A percentile compares a stretch with the other conserved stretches of the same genome.
Evolutionary conservation across 2,329 filamentous ascomycete genomes (phyloP).

Genomic region (Claviceps digitariae): DNA sequence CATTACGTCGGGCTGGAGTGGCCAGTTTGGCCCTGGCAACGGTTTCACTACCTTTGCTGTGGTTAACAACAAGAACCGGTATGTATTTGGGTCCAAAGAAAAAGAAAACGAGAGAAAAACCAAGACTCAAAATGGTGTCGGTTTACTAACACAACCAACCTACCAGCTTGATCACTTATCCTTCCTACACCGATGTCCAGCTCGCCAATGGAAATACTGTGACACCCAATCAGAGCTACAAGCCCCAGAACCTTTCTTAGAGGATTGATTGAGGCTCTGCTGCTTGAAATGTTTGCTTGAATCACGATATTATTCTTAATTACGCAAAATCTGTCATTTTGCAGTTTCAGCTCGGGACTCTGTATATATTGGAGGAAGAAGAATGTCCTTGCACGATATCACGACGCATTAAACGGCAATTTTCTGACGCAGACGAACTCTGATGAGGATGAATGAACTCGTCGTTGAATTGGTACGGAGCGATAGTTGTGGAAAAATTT

Average conservation of each 20-base stretch:
- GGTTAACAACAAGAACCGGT: constrained; percentile 24
- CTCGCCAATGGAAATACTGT: constrained; percentile 1
- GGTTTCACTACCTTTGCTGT: constrained; percentile 43
- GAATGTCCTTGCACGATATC: no score
- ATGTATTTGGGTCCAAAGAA: background rate
- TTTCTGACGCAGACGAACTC: no score
- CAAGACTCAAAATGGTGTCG: no score
- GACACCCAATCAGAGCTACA: constrained; percentile 29
- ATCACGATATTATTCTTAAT: no score
- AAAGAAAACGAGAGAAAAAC: background rate
- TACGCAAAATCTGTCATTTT: no score
- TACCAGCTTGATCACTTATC: constrained; percentile 31
- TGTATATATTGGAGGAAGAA: no score
- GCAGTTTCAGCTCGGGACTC: no score
- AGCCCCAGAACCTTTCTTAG: constrained; percentile 18
- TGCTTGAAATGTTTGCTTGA: background rate
- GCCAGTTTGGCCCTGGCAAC: constrained; percentile 30
- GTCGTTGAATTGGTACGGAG: no score
- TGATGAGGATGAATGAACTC: no score
- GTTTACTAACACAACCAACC: background rate
- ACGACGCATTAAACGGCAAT: no score
- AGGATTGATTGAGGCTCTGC: background rate
- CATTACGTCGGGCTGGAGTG: constrained; percentile 41
- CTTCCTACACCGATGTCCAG: constrained; percentile 34
- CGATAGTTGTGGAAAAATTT: no score